These are phyloP conservation scores for Venturia carpophila DNA, from an alignment of 2,329 filamentous ascomycete species.

Conservation along the genomic window DNA sequence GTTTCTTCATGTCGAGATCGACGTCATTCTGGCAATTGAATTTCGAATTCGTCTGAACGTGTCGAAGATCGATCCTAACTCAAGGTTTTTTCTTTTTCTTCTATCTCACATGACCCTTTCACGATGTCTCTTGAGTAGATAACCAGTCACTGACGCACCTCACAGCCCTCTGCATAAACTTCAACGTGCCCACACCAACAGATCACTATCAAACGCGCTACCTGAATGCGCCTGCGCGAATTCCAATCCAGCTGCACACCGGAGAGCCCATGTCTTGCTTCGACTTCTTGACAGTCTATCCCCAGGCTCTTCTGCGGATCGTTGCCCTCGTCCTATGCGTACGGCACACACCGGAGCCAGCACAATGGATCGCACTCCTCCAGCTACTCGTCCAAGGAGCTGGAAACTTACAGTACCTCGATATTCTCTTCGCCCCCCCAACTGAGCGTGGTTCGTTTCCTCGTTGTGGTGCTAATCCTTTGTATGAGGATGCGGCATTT, in stretches of 20 bases:
- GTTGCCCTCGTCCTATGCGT: neutral
- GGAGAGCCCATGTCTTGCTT: neutral
- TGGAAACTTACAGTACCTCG: neutral
- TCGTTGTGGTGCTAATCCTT: neutral
- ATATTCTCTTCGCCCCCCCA: neutral
- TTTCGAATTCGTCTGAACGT: too few relatives aligned
- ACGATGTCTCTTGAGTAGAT: neutral
- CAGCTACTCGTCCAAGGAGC: neutral
- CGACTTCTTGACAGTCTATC: neutral
- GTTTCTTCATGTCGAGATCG: neutral
- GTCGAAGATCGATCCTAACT: too few relatives aligned
- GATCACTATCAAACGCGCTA: neutral
- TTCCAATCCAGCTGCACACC: neutral
- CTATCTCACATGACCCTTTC: neutral
- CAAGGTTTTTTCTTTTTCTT: too few relatives aligned
- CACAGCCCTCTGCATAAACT: constrained; percentile 7
- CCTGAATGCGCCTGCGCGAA: neutral
- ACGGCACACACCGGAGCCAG: neutral
- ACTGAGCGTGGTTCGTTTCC: neutral
- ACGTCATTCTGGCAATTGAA: neutral
- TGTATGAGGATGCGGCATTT: neutral
- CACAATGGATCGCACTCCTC: neutral
- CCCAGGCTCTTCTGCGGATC: neutral
- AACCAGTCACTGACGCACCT: neutral
- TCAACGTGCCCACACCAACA: neutral